Base-by-base conservation (phyloP, 495 filamentous ascomycete species). In the Penicillium cinerascens region DNA sequence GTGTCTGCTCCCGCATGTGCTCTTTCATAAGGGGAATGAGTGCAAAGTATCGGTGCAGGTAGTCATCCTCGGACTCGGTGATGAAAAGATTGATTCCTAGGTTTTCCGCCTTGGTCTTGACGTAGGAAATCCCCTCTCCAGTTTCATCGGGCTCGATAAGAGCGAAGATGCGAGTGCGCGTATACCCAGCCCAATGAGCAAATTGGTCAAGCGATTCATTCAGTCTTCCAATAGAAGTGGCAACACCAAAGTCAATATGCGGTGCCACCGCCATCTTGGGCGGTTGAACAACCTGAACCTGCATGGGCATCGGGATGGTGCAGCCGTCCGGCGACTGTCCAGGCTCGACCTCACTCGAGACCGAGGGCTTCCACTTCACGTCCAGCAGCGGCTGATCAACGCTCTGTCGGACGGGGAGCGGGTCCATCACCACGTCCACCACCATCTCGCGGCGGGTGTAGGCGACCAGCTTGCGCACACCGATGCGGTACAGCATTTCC, bases 101-200 rank as follows among this genome's bases (percentile, higher is more conserved):
- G 11, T 33, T 17, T n/a, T 75, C 66, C 2, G 76, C 70, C 44
- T 75, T 74, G 36, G 64, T 54, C 42, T 70, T 61, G 10, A 72
- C 63, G 42, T 67, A 37, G 21, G 40, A 17, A 0, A 21, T 29
- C 29, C 33, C 42, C 1, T 18, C 42, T 7, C 55, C 36, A 1
- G 43, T 51, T 15, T 74, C 66, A 40, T 77, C 77, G n/a, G 82
- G 66, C 41, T 73, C 79, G 7, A 78, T 70, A 26, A 84, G 63
- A 25, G 77, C 78, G 22, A 86, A 73, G 2, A 88, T 78, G 27
- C 73, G 76, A 6, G 80, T 75, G 7, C 71, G 68, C 0, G 81
- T 81, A 17, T 78, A 68, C 1, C 80, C 68, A 4, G 85, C 77
- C 85, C 85, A 88, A 60, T 86, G 82, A 11, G 71, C 55, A 33